A percentile compares a stretch with the other conserved stretches of the same genome.
These are phyloP conservation scores for Elsinoe fawcettii DNA, from an alignment of 2,329 filamentous ascomycete genomes.

Conservation along the genomic window DNA sequence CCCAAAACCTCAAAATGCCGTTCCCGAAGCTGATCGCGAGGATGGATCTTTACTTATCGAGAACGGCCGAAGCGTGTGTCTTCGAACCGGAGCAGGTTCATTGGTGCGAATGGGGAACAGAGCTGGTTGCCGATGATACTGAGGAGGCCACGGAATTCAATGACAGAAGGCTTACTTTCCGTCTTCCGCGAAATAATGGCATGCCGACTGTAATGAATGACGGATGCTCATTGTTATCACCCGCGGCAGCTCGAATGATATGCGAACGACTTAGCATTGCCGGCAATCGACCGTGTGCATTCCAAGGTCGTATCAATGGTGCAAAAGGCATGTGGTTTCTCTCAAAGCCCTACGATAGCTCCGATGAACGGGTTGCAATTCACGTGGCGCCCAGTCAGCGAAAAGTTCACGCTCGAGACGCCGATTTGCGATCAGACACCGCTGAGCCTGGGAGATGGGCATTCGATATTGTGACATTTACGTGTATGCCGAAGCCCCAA, in stretches of 20 bases:
- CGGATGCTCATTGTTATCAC: conserved; percentile 58
- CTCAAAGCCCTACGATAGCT: conserved; percentile 42
- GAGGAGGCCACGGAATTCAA: conserved; percentile 31
- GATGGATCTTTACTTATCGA: conserved; percentile 36
- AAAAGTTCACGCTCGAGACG: conserved; percentile 53
- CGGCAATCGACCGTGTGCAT: conserved; percentile 51
- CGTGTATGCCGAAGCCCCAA: conserved; percentile 43
- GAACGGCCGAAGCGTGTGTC: conserved; percentile 30
- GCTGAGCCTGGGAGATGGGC: conserved; percentile 48
- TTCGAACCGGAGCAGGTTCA: conserved; percentile 34
- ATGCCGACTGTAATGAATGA: conserved; percentile 37
- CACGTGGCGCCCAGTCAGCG: conserved; percentile 57
- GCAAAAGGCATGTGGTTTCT: conserved; percentile 71
- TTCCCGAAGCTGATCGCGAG: conserved; percentile 38
- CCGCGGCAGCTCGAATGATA: conserved; percentile 48
- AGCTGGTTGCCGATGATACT: conserved; percentile 28
- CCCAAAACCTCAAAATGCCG: conserved; percentile 1
- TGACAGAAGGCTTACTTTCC: conserved; percentile 28
- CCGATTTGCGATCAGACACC: conserved; percentile 37
- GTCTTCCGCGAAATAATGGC: background rate
- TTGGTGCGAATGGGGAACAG: conserved; percentile 22
- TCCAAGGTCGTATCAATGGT: conserved; percentile 63
- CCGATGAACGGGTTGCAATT: conserved; percentile 51
- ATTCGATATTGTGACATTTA: conserved; percentile 54
- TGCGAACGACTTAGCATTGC: conserved; percentile 43